Base-by-base conservation (phyloP, 2,329 filamentous ascomycete genomes). In the Trichoderma sp. region DNA sequence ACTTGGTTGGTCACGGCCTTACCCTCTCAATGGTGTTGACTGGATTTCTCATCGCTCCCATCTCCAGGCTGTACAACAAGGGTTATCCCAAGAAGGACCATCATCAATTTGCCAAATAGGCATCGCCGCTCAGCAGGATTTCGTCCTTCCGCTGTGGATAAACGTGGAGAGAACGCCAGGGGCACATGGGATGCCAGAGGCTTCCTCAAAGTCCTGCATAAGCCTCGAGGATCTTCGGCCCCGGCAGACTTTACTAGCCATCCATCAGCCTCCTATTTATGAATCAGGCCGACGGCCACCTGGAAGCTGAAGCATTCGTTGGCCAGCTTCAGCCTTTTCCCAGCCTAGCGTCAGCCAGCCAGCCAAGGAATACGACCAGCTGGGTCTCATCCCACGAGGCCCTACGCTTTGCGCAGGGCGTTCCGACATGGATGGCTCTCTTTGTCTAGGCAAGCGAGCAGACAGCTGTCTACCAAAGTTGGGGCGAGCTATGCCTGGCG, bases 131-230 rank as follows among this genome's bases (percentile, higher is more conserved):
- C 30, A n/a, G 54, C 14, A 66, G 54, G 54, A 66, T 51, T 28
- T 30, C 54, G 34, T 26, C 52, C 28, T 52, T 34, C 28, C 52
- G 39, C 24, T n/a, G 21, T 28, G 30, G 54, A 39, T 49, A 49
- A 10, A 32, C 63, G 8, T 59, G 39, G 54, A 34, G 54, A 56
- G 39, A 21, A 58, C 59, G 52, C 39, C 54, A 58, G 63, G 52
- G 63, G 63, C 37, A 37, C 63, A 66, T 66, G 54, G 24, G 52
- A 56, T 28, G 34, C 49, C 52, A 18, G 52, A 66, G 30, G 39
- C 67, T 65, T 49, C 30, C 52, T 28, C 26, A 30, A 59, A 69
- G 67, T 60, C 67, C 58, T 65, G 66, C 59, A 58, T 66, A 37
- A 61, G 66, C 66, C 59, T 63, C 10, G 59, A 64, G 52, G 51